These are phyloP conservation scores for Hydnomerulius pinastri DNA, from an alignment of 768 basidiomycete genomes.

Conservation along the genomic window DNA sequence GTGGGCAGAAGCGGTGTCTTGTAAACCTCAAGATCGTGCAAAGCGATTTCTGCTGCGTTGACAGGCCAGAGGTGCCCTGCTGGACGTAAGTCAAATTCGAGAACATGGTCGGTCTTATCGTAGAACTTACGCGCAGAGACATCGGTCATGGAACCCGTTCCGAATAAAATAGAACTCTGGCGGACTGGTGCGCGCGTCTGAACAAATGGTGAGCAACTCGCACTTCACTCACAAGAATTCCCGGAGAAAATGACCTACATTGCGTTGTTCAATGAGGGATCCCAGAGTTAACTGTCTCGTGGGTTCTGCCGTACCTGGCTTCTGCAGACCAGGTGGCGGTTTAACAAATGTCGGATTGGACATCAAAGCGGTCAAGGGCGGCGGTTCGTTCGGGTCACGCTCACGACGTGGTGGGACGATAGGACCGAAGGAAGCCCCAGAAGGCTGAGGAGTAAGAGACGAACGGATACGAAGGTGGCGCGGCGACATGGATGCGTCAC, in stretches of 20 bases:
- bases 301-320: conserved; percentile 18
- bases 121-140: conserved; percentile 33
- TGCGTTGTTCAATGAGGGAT: conserved; percentile 56
- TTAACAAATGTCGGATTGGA: conserved; percentile 73
- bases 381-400: conserved; percentile 68
- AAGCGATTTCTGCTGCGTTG: conserved; percentile 63
- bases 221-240: neutral
- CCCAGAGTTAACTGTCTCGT: conserved; percentile 52
- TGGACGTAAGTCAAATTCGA: conserved; percentile 16
- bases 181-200: conserved; percentile 53
- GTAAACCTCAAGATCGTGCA: conserved; percentile 76
- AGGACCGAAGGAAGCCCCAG: conserved; percentile 44
- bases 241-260: conserved; percentile 40
- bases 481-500: conserved; percentile 50
- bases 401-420: conserved; percentile 37
- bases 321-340: conserved; percentile 44
- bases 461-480: conserved; percentile 56
- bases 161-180: conserved; percentile 55
- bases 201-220: conserved; percentile 5
- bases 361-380: conserved; percentile 59
- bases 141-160: conserved; percentile 37
- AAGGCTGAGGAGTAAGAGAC: conserved; percentile 71
- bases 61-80: conserved; percentile 35
- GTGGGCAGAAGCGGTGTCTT: conserved; percentile 77
- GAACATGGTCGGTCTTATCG: conserved; percentile 4